Conservation (phyloP, 768 basidiomycete species). For the Boletus rex-veris region DNA sequence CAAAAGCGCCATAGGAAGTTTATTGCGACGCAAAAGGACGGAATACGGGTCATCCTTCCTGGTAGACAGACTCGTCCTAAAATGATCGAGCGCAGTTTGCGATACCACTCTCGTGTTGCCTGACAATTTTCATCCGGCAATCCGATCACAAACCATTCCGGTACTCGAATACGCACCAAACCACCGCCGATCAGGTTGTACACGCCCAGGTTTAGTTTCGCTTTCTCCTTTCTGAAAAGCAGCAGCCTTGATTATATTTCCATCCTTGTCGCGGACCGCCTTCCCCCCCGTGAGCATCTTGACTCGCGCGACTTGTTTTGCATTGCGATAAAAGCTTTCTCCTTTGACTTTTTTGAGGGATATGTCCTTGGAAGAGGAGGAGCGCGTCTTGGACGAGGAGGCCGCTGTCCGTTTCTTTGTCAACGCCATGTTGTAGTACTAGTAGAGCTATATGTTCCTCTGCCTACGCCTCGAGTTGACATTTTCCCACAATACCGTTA, state of each 20-base stretch:
- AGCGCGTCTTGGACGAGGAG: conserved; percentile 34
- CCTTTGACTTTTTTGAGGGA: conserved; percentile 76
- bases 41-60: conserved; percentile 95
- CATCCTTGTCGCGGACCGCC: conserved; percentile 84
- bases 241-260: conserved; percentile 90
- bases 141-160: neutral
- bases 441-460: no score
- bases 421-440: conserved; percentile 23
- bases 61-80: conserved; percentile 79
- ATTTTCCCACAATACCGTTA: conserved; percentile 11
- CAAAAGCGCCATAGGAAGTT: conserved; percentile 93
- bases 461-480: neutral
- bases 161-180: conserved; percentile 64
- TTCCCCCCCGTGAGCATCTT: conserved; percentile 95
- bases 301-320: conserved; percentile 75
- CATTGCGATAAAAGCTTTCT: conserved; percentile 98
- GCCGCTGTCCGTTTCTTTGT: conserved; percentile 29
- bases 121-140: conserved; percentile 28
- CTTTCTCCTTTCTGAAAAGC: conserved; percentile 95
- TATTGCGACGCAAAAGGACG: conserved; percentile 89
- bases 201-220: conserved; percentile 84
- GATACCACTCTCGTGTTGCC: conserved; percentile 99
- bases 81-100: conserved; percentile 94
- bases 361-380: conserved; percentile 46
- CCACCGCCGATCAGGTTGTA: conserved; percentile 95